phyloP scores from a whole-genome alignment of 768 basidiomycete genomes.

The Tylopilus cervinicoccineus region DNA sequence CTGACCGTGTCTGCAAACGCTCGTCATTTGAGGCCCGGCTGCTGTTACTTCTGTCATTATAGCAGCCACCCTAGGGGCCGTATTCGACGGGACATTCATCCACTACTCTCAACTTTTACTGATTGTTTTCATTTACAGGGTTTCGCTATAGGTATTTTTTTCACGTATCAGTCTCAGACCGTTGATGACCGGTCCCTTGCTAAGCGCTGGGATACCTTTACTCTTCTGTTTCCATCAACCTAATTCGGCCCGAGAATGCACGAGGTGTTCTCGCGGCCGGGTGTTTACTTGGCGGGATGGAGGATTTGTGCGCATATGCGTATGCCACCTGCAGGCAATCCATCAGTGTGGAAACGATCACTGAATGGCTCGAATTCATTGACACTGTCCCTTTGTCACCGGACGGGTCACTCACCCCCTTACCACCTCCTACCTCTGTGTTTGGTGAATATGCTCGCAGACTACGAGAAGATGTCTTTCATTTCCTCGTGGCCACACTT shows the following conservation, averaged over 20 bases:
- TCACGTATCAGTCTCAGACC: constrained; percentile 4
- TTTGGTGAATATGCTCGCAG: constrained; percentile 77
- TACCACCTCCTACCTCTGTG: constrained; percentile 50
- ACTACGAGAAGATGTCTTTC: constrained; percentile 72
- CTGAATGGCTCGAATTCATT: constrained; percentile 75
- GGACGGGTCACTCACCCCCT: constrained; percentile 46
- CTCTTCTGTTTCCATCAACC: constrained; percentile 63
- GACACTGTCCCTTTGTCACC: constrained; percentile 47
- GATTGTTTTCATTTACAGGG: constrained; percentile 41
- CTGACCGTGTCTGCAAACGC: constrained; percentile 15
- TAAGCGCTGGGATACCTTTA: constrained; percentile 78
- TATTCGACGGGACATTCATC: constrained; percentile 16
- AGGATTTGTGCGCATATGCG: constrained; percentile 75
- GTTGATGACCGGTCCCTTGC: constrained; percentile 20
- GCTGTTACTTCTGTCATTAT: constrained; percentile 14
- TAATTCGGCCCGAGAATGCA: constrained; percentile 74
- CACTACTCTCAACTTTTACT: constrained; percentile 8
- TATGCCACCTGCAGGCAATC: constrained; percentile 76
- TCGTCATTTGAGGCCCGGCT: constrained; percentile 15
- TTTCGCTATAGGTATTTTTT: constrained; percentile 62
- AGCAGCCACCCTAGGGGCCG: constrained; percentile 20
- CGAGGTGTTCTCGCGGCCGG: constrained; percentile 83
- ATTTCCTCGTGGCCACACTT: constrained; percentile 72
- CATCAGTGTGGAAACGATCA: constrained; percentile 70
- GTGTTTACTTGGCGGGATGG: constrained; percentile 82